These are phyloP conservation scores for Malassezia globosa DNA, from an alignment of 1,284 basidiomycete genomes.

Conservation along the genomic window DNA sequence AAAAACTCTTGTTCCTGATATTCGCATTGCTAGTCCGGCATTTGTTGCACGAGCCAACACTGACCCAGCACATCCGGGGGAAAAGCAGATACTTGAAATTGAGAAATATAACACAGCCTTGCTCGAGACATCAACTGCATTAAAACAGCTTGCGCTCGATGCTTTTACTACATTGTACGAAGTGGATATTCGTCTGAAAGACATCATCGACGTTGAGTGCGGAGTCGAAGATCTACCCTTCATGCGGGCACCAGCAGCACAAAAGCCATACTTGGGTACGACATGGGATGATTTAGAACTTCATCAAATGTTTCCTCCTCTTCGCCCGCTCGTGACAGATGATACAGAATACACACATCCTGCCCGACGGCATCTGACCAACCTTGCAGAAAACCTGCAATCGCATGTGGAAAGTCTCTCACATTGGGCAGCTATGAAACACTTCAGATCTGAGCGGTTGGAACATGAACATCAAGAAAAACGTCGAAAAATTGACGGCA, in stretches of 20 bases:
- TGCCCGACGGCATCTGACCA: not conserved
- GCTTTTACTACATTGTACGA: slow-evolving; percentile 8
- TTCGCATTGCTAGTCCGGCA: slow-evolving; percentile 10
- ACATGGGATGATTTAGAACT: not conserved
- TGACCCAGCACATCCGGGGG: not conserved
- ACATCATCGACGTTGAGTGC: slow-evolving; percentile 16
- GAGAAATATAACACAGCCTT: slow-evolving; percentile 11
- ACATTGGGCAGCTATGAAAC: slow-evolving; percentile 9
- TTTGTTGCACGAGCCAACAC: slow-evolving; percentile 1
- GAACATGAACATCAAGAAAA: not conserved
- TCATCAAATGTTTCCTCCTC: slow-evolving; percentile 12
- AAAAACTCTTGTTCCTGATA: slow-evolving; percentile 11
- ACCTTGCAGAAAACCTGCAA: slow-evolving; percentile 3
- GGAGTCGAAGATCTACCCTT: too few relatives aligned
- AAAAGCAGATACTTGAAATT: not conserved
- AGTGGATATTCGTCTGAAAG: slow-evolving; percentile 13
- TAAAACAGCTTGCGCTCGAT: slow-evolving; percentile 16
- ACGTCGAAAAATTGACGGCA: not conserved
- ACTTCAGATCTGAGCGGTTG: too few relatives aligned
- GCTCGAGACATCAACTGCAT: slow-evolving; percentile 8
- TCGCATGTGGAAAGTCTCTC: slow-evolving; percentile 11
- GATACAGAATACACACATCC: slow-evolving; percentile 18
- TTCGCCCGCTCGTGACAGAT: slow-evolving; percentile 12
- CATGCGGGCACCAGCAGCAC: not conserved
- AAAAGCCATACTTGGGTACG: not conserved